phyloP scores from a whole-genome alignment of 2,329 filamentous ascomycete genomes.

The Thielaviopsis ethacetica region DNA sequence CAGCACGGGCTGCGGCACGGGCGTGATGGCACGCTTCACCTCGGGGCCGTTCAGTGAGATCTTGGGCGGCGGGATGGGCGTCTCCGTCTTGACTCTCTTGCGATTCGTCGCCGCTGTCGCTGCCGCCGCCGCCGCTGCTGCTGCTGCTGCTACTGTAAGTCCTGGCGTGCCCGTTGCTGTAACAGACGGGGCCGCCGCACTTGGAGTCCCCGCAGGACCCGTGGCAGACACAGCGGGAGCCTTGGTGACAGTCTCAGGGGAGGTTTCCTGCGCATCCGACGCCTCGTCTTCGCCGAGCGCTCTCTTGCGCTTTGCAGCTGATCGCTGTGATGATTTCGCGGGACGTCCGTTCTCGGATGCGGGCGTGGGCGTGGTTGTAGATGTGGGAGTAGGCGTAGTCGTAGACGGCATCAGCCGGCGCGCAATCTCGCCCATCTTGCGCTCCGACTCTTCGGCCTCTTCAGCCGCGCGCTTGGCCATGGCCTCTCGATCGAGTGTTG shows the following conservation, averaged over 20 bases:
- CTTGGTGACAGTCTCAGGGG: neutral
- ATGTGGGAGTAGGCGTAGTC: neutral
- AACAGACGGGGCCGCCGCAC: too few species aligned
- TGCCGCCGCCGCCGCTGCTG: constrained; percentile 2
- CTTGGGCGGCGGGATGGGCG: constrained; percentile 33
- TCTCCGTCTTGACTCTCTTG: constrained; percentile 41
- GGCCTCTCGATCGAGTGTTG: constrained; percentile 54
- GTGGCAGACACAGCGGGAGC: too few species aligned
- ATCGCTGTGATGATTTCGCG: neutral
- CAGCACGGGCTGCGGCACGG: neutral
- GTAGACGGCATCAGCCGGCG: constrained; percentile 17
- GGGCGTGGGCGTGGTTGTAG: too few species aligned
- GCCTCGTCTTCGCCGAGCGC: constrained; percentile 5
- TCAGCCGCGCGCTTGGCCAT: constrained; percentile 44
- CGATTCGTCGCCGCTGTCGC: constrained; percentile 21
- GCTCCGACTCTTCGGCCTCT: constrained; percentile 41
- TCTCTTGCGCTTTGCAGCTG: constrained; percentile 4
- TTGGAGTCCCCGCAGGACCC: too few species aligned
- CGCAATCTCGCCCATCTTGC: constrained; percentile 34
- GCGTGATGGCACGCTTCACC: constrained; percentile 15
- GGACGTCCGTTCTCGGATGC: neutral
- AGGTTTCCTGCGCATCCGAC: neutral
- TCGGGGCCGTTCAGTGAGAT: constrained; percentile 16
- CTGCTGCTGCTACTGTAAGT: neutral
- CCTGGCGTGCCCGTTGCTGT: neutral